Percentiles rank a stretch among this genome's conserved stretches.
phyloP scores from a whole-genome alignment of 257 asterid genomes.

The Nicotiana undulata region DNA sequence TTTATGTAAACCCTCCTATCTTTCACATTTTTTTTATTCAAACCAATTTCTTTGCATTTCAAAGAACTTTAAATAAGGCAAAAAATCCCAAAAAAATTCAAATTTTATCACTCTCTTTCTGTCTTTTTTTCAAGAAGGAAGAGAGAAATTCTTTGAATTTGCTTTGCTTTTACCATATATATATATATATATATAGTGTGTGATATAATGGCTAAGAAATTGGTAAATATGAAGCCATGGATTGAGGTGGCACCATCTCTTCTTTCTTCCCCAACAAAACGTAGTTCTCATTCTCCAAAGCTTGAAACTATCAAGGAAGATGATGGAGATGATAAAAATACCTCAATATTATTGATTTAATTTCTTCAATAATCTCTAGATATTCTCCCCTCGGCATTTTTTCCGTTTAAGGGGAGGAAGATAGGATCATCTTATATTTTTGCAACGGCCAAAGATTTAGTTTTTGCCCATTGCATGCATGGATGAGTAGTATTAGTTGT shows the following conservation, averaged over 20 bases:
- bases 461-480: too few relatives aligned
- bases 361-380: background rate
- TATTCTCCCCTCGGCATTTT: too few relatives aligned
- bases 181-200: too few relatives aligned
- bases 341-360: background rate
- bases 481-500: too few relatives aligned
- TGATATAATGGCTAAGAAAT: constrained; percentile 28
- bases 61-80: background rate
- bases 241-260: constrained; percentile 43
- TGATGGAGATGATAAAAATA: background rate
- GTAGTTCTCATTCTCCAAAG: constrained; percentile 30
- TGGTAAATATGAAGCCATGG: constrained; percentile 18
- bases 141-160: background rate
- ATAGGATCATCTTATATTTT: too few relatives aligned
- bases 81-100: too few relatives aligned
- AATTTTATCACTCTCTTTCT: too few relatives aligned
- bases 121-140: background rate
- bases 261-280: constrained; percentile 21
- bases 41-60: background rate
- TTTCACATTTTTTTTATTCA: background rate
- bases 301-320: constrained; percentile 46
- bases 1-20: constrained; percentile 20
- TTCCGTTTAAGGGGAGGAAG: too few relatives aligned
- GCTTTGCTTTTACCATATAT: background rate
- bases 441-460: too few relatives aligned